Evolutionary conservation across 768 basidiomycete genomes (phyloP), one percentile per base, ranked within the genome.

Genomic region (Coprinellus micaceus): DNA sequence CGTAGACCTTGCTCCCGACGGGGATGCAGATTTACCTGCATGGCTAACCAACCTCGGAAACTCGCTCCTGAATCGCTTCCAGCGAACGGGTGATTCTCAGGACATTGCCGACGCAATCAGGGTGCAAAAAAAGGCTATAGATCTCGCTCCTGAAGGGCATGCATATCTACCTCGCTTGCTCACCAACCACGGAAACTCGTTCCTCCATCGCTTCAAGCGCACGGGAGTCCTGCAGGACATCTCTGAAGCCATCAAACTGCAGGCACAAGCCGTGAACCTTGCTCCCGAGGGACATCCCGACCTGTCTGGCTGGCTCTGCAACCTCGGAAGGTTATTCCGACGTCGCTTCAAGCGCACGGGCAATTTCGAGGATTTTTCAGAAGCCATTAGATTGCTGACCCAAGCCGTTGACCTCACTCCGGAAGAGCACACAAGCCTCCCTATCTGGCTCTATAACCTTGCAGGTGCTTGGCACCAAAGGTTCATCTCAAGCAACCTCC

Each of bases 321-420:
- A 59, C 48, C 60, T 63, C 17, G 62, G 62, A 7, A 56, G 40
- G 48, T 60, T 60, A 2, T 60, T 69, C 26, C 22, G n/a, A 5
- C 7, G 17, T 19, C 7, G 41, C 7, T 43, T 62, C 29, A 41
- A 50, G 15, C 22, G 12, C 29, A 57, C 59, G 12, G 37, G 52
- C 17, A 46, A 61, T 7, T 40, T 59, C 2, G 24, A 47, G 17
- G 59, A 64, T 29, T 40, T 63, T 48, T 30, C 33, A 10, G 50
- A 51, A 15, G 25, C 33, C 6, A 33, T 33, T 13, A 6, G 6
- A 33, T 33, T 13, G 13, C 33, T 6, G 33, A 6, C 7, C 13
- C 6, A 13, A 13, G 33, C 33, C 6, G 33, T 33, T 6, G 33
- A 33, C 6, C 33, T 33, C 13, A 13, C 33, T 6, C 33, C 33